These are phyloP conservation scores for Tolypocladium tropicale DNA, from an alignment of 2,329 filamentous ascomycete species.

Conservation along the genomic window DNA sequence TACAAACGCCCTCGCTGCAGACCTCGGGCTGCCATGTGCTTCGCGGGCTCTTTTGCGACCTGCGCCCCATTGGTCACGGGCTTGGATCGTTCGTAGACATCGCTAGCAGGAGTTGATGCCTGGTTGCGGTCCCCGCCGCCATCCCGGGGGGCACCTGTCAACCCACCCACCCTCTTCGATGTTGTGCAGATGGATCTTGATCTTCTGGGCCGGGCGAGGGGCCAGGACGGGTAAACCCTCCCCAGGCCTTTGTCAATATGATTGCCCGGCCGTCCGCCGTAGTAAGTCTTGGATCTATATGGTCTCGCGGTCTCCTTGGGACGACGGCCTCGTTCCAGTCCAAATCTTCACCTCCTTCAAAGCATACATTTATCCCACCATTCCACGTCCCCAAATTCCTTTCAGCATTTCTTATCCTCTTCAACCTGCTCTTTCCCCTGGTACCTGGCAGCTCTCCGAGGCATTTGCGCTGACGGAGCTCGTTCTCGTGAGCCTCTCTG, in stretches of 20 bases:
- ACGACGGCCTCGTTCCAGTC: constrained; percentile 26
- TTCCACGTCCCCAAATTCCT: constrained; percentile 34
- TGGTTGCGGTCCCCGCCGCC: constrained; percentile 8
- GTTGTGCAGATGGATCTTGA: constrained; percentile 23
- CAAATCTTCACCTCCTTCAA: constrained; percentile 18
- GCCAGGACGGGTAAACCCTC: constrained; percentile 14
- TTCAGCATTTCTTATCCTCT: constrained; percentile 30
- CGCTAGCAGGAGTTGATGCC: background rate
- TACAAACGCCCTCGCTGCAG: constrained; percentile 23
- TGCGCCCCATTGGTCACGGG: constrained; percentile 17
- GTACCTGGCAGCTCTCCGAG: constrained; percentile 17
- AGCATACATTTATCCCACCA: constrained; percentile 31
- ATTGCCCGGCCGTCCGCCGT: constrained; percentile 17
- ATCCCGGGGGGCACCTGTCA: constrained; percentile 2
- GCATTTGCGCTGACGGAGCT: constrained; percentile 16
- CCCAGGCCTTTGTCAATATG: constrained; percentile 23
- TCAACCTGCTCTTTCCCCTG: constrained; percentile 20
- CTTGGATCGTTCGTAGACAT: background rate
- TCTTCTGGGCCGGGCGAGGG: constrained; percentile 16
- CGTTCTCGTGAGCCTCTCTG: constrained; percentile 16
- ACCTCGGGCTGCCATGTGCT: constrained; percentile 25
- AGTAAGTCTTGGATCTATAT: constrained; percentile 28
- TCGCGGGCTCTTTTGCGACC: constrained; percentile 12
- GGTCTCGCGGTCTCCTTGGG: constrained; percentile 19
- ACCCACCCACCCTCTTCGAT: constrained; percentile 6